These are phyloP conservation scores for Barnettozyma pratensis DNA, from an alignment of 805 yeast species.

Conservation along the genomic window DNA sequence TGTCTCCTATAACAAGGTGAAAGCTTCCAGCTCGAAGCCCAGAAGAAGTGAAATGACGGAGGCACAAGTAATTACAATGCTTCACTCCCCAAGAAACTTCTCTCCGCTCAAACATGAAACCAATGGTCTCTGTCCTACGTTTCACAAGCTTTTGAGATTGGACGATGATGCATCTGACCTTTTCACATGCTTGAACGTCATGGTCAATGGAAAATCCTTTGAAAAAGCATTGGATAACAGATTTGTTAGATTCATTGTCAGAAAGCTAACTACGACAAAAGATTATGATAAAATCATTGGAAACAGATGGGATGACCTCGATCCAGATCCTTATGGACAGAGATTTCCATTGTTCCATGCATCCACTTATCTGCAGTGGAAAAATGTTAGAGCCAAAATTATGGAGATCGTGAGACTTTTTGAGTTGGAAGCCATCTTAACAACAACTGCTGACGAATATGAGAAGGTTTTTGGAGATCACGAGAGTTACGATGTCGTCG, in stretches of 20 bases:
- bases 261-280: not conserved
- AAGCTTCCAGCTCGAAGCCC: not conserved
- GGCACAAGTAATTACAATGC: too few species aligned
- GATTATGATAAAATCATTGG: not conserved
- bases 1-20: not conserved
- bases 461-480: not conserved
- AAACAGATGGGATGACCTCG: not conserved
- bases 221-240: not conserved
- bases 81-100: not conserved
- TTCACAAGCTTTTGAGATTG: not conserved
- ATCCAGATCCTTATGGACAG: not conserved
- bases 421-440: not conserved
- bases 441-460: not conserved
- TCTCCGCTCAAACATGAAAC: not conserved
- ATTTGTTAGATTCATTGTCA: not conserved
- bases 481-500: not conserved
- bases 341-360: slow-evolving; percentile 1
- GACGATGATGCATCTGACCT: not conserved
- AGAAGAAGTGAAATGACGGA: too few species aligned
- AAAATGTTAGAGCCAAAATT: not conserved
- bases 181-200: not conserved
- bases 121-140: not conserved
- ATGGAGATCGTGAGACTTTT: not conserved
- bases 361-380: not conserved
- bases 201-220: not conserved